These are phyloP conservation scores for Hydrangea macrophylla DNA, from an alignment of 148 eudicot species.

Conservation along the genomic window DNA sequence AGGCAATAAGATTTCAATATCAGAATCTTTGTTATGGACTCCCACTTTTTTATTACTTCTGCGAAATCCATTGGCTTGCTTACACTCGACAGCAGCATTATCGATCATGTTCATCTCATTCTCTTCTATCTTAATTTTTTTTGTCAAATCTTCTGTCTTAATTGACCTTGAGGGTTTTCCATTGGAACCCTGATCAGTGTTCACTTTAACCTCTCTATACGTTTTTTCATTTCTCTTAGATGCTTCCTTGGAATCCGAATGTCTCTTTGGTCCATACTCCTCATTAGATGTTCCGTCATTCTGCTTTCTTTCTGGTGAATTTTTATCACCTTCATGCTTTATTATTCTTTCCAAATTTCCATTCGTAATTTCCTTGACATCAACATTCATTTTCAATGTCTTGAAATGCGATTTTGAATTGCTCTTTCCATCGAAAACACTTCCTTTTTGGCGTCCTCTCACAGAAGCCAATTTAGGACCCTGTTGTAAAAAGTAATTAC, in stretches of 20 bases:
- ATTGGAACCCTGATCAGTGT: background rate
- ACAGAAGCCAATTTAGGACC: background rate
- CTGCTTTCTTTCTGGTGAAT: background rate
- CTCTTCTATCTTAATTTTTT: background rate
- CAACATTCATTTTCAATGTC: background rate
- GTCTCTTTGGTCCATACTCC: too few species aligned
- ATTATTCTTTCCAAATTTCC: background rate
- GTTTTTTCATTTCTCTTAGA: background rate
- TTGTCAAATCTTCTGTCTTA: background rate
- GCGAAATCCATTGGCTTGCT: too few species aligned
- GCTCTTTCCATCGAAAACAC: background rate
- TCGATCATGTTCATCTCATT: background rate
- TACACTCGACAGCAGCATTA: too few species aligned
- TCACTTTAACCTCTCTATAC: background rate
- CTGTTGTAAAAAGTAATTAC: background rate
- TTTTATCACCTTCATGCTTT: background rate
- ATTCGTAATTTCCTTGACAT: background rate
- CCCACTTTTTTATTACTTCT: too few species aligned
- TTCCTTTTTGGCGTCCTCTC: background rate
- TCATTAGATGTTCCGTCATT: background rate
- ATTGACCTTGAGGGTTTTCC: background rate
- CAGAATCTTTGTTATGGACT: background rate
- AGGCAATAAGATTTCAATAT: conserved; percentile 7
- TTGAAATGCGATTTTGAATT: background rate
- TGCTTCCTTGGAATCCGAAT: too few species aligned